These are phyloP conservation scores for Pleomassaria siparia DNA, from an alignment of 2,329 filamentous ascomycete species.

Conservation along the genomic window DNA sequence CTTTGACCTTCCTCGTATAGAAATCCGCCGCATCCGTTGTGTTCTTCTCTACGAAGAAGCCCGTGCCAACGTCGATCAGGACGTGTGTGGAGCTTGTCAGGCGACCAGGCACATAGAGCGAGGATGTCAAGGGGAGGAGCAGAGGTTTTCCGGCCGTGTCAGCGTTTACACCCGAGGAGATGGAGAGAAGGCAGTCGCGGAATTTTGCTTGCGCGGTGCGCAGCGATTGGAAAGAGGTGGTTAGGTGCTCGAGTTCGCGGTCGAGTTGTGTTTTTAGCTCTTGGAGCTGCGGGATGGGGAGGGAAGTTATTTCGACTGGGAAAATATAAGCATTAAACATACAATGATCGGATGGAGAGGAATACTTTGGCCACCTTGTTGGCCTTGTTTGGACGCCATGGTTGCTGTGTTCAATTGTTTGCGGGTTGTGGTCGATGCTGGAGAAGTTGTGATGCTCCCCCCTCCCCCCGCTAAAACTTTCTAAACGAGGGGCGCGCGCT, in stretches of 20 bases:
- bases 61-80: constrained; percentile 88
- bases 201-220: constrained; percentile 91
- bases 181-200: constrained; percentile 80
- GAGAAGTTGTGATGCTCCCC: background rate
- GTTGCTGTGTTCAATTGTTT: constrained; percentile 1
- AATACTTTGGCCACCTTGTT: constrained; percentile 32
- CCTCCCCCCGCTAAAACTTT: constrained; percentile 2
- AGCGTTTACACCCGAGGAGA: constrained; percentile 60
- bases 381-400: constrained; percentile 28
- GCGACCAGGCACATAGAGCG: constrained; percentile 86
- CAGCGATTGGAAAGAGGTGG: constrained; percentile 84
- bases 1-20: constrained; percentile 68
- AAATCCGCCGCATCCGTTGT: constrained; percentile 65
- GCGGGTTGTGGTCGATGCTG: background rate
- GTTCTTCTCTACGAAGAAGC: constrained; percentile 89
- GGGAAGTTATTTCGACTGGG: constrained; percentile 68
- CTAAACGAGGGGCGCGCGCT: background rate
- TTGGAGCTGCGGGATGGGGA: constrained; percentile 82
- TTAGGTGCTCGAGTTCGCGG: constrained; percentile 93
- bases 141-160: constrained; percentile 58
- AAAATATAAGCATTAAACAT: constrained; percentile 9
- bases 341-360: background rate
- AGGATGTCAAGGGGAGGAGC: constrained; percentile 92
- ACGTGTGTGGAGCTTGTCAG: constrained; percentile 54
- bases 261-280: constrained; percentile 95